Evolutionary conservation across 768 basidiomycete species (phyloP), one percentile per base, ranked within the genome.

Genomic region (Boletus huronensis): DNA sequence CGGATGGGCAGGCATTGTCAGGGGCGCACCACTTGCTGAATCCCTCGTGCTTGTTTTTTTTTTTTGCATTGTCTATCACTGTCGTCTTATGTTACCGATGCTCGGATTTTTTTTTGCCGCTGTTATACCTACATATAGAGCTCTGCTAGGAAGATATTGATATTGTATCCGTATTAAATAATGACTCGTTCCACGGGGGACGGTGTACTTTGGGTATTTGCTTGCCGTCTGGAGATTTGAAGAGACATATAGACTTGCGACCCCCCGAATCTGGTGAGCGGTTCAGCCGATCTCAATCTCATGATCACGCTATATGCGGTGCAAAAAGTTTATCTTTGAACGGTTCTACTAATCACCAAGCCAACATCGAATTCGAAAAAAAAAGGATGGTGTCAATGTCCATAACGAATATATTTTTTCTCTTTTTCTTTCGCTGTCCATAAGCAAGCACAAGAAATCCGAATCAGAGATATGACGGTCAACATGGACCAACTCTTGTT

Each of bases 81-180:
- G 54, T 54, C 23, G 17, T 25, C 42, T 10, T 17, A 46, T 43
- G 52, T 44, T 53, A 50, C 28, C 51, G n/a, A 47, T 57, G 38
- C 52, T 55, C 34, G 45, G 48, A 52, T 49, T 48, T 28, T 29
- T n/a, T 16, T 45, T 3, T 46, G 48, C 26, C 9, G n/a, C 21
- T 57, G 42, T 50, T 49, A 56, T 32, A 23, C 25, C 16, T 34
- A 32, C 43, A 54, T 31, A 26, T 48, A 54, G 52, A 43, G 13
- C 32, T 38, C 19, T 53, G 29, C 55, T 59, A 54, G 36, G 40
- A 57, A 34, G n/a, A n/a, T n/a, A n/a, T n/a, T n/a, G 23, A 25
- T 51, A 64, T 17, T 49, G 57, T 57, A 62, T 57, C 41, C 10
- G 38, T 57, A 52, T 45, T 57, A 60, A 9, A 42, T 42, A 38